Evolutionary conservation across 106 monocot species (phyloP), one percentile per base, ranked within the genome.

Genomic region (Dendrobium officinale): DNA sequence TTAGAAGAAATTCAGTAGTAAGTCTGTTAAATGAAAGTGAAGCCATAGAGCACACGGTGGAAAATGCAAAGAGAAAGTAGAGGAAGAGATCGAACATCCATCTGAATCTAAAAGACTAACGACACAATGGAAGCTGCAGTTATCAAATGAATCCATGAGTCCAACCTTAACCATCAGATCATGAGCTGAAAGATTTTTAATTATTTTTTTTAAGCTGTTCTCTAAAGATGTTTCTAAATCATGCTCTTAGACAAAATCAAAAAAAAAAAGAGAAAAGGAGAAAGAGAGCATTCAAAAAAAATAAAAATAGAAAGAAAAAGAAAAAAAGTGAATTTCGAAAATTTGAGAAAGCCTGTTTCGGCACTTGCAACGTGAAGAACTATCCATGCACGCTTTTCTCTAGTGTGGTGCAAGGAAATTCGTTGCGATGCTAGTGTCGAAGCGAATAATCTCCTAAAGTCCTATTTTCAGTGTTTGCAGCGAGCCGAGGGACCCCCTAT

Each of bases 41-140:
- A 95, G 47, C 95, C 98, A 99, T 15, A 91, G 73, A 67, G 88
- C 78, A 48, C 91, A 88, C 17, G 83, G 95, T 64, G 98, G 95
- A 43, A 95, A 79, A 79, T 85, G 64, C 20, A 99, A 43, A 44
- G 86, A 83, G 77, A 95, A 85, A 37, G 84, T 91, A 45, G 92
- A 80, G 42, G 81, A 86, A 78, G 78, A 44, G 3, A 72, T 22
- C 31, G 82, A 70, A 55, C 73, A 85, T 75, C 79, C 79, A 81
- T 84, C 76, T 85, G 64, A 77, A 85, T 83, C 81, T 37, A 82
- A 78, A 26, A 81, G 84, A 86, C 73, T 86, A 67, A 82, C 41
- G 72, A 75, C 77, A 79, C 82, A 93, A 54, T 85, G 80, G 68
- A 81, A 91, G 43, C 67, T 72, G 82, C 80, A 95, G 68, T 80